phyloP scores from a whole-genome alignment of 768 basidiomycete species.

The Steccherinum ochraceum region DNA sequence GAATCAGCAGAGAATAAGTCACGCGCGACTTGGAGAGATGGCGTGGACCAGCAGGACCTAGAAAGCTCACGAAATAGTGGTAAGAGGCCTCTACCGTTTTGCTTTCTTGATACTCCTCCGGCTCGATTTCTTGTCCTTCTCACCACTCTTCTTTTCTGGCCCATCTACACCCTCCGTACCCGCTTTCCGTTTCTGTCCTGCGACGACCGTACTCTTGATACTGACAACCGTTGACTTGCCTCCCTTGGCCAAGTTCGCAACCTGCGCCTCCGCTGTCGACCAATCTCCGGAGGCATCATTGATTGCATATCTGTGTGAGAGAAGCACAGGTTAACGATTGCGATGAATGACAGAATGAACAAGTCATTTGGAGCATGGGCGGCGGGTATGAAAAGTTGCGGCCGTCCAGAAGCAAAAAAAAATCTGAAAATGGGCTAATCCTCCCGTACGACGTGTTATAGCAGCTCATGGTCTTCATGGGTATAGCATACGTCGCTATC shows the following conservation, averaged over 20 bases:
- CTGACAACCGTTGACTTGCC: constrained; percentile 69
- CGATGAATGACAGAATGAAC: constrained; percentile 1
- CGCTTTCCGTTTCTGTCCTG: constrained; percentile 57
- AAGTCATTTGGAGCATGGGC: constrained; percentile 1
- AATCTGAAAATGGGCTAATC: too few relatives aligned
- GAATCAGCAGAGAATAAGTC: too few relatives aligned
- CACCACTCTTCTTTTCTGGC: constrained; percentile 19
- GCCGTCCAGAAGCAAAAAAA: too few relatives aligned
- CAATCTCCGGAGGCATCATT: constrained; percentile 67
- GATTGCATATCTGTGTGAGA: constrained; percentile 59
- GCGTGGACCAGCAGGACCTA: too few relatives aligned
- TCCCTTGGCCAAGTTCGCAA: constrained; percentile 38
- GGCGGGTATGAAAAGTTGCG: not conserved
- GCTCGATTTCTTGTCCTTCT: constrained; percentile 32
- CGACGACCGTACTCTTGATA: constrained; percentile 44
- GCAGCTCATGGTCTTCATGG: too few relatives aligned
- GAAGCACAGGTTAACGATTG: not conserved
- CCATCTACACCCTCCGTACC: constrained; percentile 27
- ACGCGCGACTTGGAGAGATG: too few relatives aligned
- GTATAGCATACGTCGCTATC: not conserved
- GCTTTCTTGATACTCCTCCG: constrained; percentile 40
- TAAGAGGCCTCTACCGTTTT: constrained; percentile 27
- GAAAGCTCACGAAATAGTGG: too few relatives aligned
- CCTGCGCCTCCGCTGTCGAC: constrained; percentile 68
- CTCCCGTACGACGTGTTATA: too few relatives aligned